Conservation (phyloP, 208 protist genomes). For the Trypanosoma cruzi region DNA sequence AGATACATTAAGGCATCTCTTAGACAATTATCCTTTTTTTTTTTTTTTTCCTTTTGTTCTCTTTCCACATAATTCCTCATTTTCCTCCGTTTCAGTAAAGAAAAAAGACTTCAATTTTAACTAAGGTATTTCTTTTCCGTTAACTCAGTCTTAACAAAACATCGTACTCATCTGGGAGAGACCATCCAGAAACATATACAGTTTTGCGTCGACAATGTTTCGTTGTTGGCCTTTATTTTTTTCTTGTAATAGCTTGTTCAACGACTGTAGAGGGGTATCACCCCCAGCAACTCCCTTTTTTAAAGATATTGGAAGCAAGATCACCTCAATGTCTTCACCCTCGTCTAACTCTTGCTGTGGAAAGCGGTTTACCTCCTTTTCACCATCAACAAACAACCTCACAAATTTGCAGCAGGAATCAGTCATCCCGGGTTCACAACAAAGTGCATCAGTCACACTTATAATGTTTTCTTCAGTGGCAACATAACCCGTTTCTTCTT, state of each 20-base stretch:
- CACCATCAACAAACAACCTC: conserved; percentile 51
- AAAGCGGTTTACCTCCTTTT: conserved; percentile 42
- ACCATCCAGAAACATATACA: conserved; percentile 61
- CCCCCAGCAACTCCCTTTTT: background rate
- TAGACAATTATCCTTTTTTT: background rate
- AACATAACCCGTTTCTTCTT: conserved; percentile 85
- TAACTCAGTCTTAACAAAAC: background rate
- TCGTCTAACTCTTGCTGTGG: conserved; percentile 68
- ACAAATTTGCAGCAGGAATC: conserved; percentile 76
- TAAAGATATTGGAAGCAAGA: conserved; percentile 51
- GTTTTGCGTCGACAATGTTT: conserved; percentile 60
- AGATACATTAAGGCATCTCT: too few relatives aligned
- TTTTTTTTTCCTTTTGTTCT: background rate
- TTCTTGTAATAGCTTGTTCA: conserved; percentile 34
- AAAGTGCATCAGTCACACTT: conserved; percentile 43
- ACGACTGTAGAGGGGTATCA: conserved; percentile 21
- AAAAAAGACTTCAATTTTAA: too few relatives aligned
- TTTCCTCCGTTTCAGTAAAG: conserved; percentile 6
- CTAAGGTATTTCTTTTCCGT: background rate
- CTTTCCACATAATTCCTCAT: conserved; percentile 14
- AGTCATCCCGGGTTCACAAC: conserved; percentile 65
- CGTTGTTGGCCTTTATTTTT: conserved; percentile 29
- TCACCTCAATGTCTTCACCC: conserved; percentile 77
- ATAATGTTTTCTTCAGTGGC: conserved; percentile 41
- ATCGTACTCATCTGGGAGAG: conserved; percentile 16